These are phyloP conservation scores for Extremus antarcticus DNA, from an alignment of 495 filamentous ascomycete genomes.

Conservation along the genomic window DNA sequence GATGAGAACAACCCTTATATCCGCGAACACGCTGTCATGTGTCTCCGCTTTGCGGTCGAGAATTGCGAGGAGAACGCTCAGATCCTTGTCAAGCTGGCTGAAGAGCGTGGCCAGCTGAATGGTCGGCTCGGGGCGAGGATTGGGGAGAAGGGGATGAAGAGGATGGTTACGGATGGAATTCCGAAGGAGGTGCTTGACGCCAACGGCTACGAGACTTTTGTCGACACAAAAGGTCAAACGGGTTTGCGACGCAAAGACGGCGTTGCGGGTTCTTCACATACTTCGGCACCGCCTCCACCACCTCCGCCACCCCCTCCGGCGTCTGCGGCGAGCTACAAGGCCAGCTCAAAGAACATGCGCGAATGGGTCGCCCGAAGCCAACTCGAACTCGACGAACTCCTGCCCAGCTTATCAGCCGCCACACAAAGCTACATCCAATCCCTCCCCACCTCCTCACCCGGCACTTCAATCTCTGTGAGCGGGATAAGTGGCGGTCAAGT, in stretches of 20 bases:
- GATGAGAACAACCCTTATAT: slow-evolving; percentile 86
- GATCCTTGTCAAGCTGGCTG: slow-evolving; percentile 52
- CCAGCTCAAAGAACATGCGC: background rate
- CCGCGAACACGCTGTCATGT: slow-evolving; percentile 83
- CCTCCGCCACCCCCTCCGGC: background rate
- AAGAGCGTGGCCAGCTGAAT: background rate
- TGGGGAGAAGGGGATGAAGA: background rate
- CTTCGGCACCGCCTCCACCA: background rate
- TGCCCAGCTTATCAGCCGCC: background rate
- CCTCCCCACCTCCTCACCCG: too few relatives aligned
- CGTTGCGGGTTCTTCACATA: background rate
- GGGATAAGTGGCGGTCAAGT: too few relatives aligned
- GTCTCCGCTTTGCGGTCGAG: slow-evolving; percentile 78
- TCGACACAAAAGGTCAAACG: slow-evolving; percentile 30
- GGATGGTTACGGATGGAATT: slow-evolving; percentile 10
- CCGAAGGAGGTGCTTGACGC: slow-evolving; percentile 31
- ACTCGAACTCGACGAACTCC: background rate
- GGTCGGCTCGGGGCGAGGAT: background rate
- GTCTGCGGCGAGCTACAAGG: background rate
- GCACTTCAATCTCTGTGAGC: too few relatives aligned
- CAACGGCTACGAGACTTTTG: slow-evolving; percentile 33
- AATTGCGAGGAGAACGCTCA: slow-evolving; percentile 69
- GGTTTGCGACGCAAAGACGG: slow-evolving; percentile 23
- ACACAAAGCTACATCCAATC: too few relatives aligned
- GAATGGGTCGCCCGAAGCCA: background rate